Evolutionary conservation across 2,329 filamentous ascomycete species (phyloP).

Genomic region (Stagonosporopsis rhizophila): DNA sequence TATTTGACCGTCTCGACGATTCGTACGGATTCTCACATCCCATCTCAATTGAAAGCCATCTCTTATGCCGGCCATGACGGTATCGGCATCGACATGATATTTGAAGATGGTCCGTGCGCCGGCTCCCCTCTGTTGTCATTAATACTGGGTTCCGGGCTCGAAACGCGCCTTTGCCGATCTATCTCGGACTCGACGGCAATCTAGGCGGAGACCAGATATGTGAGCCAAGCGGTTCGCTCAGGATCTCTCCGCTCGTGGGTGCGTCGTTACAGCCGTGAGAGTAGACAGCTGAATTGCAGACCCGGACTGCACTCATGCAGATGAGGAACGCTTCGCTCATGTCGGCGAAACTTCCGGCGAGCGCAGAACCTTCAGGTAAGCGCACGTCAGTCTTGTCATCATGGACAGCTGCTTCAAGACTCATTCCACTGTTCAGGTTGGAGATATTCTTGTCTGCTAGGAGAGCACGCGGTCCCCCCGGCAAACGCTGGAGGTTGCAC

Average conservation of each 20-base stretch:
- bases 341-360: neutral
- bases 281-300: neutral
- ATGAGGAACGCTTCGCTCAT: constrained; percentile 1
- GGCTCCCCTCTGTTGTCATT: constrained; percentile 20
- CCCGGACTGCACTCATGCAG: neutral
- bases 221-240: constrained; percentile 24
- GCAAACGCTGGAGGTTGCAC: constrained; percentile 4
- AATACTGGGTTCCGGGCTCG: constrained; percentile 26
- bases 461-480: neutral
- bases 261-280: constrained; percentile 1
- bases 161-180: constrained; percentile 19
- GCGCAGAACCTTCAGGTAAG: neutral
- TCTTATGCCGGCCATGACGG: constrained; percentile 10
- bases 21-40: neutral
- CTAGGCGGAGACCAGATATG: constrained; percentile 10
- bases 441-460: constrained; percentile 3
- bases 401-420: neutral
- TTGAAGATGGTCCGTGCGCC: constrained; percentile 12
- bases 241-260: constrained; percentile 25
- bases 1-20: neutral
- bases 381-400: constrained; percentile 10
- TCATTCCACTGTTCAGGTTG: constrained; percentile 1
- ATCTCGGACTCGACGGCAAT: constrained; percentile 27
- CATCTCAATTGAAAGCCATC: neutral
- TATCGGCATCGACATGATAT: constrained; percentile 13